Base-by-base conservation (phyloP, 305 asterid species). In the Ajuga reptans region DNA sequence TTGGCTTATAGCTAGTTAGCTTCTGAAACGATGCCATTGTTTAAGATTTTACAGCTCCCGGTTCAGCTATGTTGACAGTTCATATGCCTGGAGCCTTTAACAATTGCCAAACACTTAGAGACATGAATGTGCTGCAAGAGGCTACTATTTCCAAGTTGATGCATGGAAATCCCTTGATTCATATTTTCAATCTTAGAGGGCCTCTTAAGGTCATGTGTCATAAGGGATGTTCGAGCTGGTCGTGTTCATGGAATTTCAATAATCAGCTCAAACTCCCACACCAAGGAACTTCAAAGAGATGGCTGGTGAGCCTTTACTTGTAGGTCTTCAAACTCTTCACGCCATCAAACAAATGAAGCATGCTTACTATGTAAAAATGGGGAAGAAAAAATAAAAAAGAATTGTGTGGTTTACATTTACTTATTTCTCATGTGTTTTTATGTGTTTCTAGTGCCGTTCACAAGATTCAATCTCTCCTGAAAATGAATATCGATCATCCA, bases 401-500 rank as follows among this genome's bases (percentile, higher is more conserved):
- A n/a, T n/a, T 65, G 6, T 34, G 2, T 29, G 50, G 34, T 33
- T 53, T 49, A 7, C 31, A 27, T 72, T 46, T 56, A 29, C 54
- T 50, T 54, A 3, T 73, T 73, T 73, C 27, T 62, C 16, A 10
- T 64, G 46, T 5, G 1, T 14, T 66, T 42, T 17, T 41, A 0
- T 59, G 37, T 68, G 51, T 49, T 63, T 65, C 9, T 71, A 92
- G 98, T 89, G 96, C 67, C 92, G 56, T 31, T 89, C 91, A 56
- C 88, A 85, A 81, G 90, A 86, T 67, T 77, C 87, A 18, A 71
- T 80, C 43, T 81, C 96, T 45, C 85, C 96, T 15, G 96, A 92
- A 39, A 84, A 89, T 55, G 98, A 89, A 78, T 92, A 82, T 54
- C 88, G 95, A 29, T 92, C 96, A 36, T 89, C 98, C 3, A 89